phyloP scores from a whole-genome alignment of 495 filamentous ascomycete species.

The Parathielavia appendiculata region DNA sequence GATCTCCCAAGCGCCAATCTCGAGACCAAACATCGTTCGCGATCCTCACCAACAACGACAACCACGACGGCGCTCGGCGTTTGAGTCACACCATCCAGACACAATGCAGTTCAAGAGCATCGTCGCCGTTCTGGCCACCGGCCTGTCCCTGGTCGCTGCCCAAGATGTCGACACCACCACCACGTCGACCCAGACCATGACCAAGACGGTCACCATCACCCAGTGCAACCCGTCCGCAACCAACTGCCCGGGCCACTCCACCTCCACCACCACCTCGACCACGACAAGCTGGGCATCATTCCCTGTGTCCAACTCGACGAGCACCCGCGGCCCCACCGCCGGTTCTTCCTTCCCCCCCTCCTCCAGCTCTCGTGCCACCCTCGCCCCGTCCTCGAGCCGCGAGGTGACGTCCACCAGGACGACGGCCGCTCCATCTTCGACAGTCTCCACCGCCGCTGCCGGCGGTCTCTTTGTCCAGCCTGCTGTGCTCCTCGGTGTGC shows the following conservation, averaged over 20 bases:
- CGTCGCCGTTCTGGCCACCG: conserved; percentile 31
- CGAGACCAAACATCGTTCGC: conserved; percentile 12
- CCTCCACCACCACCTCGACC: conserved; percentile 26
- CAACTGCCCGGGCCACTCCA: conserved; percentile 39
- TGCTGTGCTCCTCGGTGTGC: conserved; percentile 37
- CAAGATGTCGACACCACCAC: conserved; percentile 29
- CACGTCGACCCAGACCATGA: conserved; percentile 42
- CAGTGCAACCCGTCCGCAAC: conserved; percentile 43
- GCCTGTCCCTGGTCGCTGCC: conserved; percentile 28
- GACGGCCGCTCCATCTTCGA: conserved; percentile 19
- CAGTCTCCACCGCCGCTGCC: conserved; percentile 31
- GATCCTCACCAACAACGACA: neutral
- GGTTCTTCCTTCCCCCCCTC: conserved; percentile 28
- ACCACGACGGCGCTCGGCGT: neutral
- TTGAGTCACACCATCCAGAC: conserved; percentile 10
- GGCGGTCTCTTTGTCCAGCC: conserved; percentile 36
- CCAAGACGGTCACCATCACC: conserved; percentile 45
- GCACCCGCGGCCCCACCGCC: conserved; percentile 35
- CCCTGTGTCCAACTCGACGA: conserved; percentile 38
- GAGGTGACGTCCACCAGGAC: conserved; percentile 1
- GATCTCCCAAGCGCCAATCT: conserved; percentile 7
- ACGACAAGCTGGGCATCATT: conserved; percentile 23
- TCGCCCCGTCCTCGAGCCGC: conserved; percentile 20
- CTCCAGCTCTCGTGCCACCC: conserved; percentile 24
- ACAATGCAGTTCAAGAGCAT: conserved; percentile 40